A percentile compares a stretch with the other conserved stretches of the same genome.
Conservation (phyloP, 2,329 filamentous ascomycete species). For the Ilyonectria mors-panacis region DNA sequence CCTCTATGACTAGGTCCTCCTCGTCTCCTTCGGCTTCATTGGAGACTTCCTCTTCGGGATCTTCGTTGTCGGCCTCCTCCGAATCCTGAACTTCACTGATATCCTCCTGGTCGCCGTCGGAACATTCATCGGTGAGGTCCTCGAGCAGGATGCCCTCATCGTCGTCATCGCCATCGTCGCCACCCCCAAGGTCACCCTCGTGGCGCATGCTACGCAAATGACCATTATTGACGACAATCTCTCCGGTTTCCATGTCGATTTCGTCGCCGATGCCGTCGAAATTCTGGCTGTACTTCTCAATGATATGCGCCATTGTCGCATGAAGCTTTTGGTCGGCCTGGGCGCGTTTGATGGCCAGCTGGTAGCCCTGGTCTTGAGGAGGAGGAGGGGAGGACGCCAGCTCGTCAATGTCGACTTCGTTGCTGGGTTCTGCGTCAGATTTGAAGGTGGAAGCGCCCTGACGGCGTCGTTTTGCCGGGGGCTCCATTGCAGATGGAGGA, state of each 20-base stretch:
- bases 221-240: constrained; percentile 92
- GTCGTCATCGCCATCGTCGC: constrained; percentile 49
- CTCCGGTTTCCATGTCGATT: constrained; percentile 85
- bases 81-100: constrained; percentile 31
- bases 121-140: constrained; percentile 48
- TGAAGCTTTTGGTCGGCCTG: constrained; percentile 81
- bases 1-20: constrained; percentile 18
- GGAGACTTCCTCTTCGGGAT: background rate
- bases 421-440: constrained; percentile 53
- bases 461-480: constrained; percentile 72
- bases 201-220: constrained; percentile 77
- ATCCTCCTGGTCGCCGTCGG: constrained; percentile 35
- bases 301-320: constrained; percentile 89
- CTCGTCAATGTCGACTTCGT: constrained; percentile 60
- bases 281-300: constrained; percentile 88
- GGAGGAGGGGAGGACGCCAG: constrained; percentile 56
- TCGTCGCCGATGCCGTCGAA: constrained; percentile 90
- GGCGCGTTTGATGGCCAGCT: constrained; percentile 73
- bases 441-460: constrained; percentile 59
- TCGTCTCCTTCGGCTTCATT: constrained; percentile 9
- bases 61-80: constrained; percentile 16
- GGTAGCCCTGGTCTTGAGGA: constrained; percentile 68
- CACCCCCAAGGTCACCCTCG: constrained; percentile 64
- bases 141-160: constrained; percentile 54
- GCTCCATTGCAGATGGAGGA: constrained; percentile 63